Conservation (phyloP, 2,329 filamentous ascomycete species). For the Arachnopeziza araneosa region DNA sequence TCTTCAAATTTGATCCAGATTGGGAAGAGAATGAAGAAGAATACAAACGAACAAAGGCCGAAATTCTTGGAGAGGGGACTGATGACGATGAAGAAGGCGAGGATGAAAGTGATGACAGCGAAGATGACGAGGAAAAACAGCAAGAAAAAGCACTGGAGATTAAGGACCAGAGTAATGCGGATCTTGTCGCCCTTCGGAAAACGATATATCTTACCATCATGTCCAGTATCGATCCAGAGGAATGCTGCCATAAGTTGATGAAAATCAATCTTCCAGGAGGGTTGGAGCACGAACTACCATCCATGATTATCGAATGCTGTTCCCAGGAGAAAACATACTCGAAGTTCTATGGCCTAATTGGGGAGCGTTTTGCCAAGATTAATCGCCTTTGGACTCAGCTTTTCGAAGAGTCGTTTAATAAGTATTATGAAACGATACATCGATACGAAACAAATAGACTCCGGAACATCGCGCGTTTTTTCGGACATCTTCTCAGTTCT, state of each 20-base stretch:
- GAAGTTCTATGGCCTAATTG: constrained; percentile 94
- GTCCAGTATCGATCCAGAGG: constrained; percentile 92
- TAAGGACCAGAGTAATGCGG: constrained; percentile 95
- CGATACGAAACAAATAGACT: constrained; percentile 93
- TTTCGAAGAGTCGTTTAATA: constrained; percentile 83
- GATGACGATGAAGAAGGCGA: constrained; percentile 58
- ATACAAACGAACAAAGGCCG: constrained; percentile 84
- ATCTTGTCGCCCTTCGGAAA: constrained; percentile 85
- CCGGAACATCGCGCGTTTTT: constrained; percentile 91
- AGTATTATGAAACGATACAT: constrained; percentile 97
- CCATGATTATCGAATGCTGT: constrained; percentile 96
- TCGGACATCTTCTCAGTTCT: constrained; percentile 81
- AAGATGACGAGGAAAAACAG: constrained; percentile 66
- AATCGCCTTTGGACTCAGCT: constrained; percentile 92
- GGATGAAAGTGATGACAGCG: constrained; percentile 58
- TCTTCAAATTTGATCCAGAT: constrained; percentile 89
- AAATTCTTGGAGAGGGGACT: constrained; percentile 91
- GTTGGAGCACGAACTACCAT: constrained; percentile 83
- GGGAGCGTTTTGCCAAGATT: constrained; percentile 91
- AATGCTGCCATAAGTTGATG: constrained; percentile 96
- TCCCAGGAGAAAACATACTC: constrained; percentile 95
- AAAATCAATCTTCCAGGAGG: constrained; percentile 84
- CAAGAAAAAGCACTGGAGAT: constrained; percentile 86
- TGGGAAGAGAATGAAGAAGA: constrained; percentile 89
- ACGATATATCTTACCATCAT: constrained; percentile 98